phyloP scores from a whole-genome alignment of 352 stramenopile species.

The Globisporangium cystogenes region DNA sequence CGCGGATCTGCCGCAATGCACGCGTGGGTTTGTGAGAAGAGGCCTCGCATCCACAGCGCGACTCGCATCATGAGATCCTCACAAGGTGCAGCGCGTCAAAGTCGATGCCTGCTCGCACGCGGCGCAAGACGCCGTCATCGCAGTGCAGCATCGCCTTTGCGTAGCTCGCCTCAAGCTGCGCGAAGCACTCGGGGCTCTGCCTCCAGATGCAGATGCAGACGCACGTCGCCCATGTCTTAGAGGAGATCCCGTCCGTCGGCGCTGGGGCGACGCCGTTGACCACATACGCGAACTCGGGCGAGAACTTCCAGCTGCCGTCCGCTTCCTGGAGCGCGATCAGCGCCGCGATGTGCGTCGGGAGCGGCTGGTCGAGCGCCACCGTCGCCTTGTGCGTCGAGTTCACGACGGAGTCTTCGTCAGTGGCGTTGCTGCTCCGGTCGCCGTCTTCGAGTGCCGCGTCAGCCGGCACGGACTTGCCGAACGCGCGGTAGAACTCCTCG shows the following conservation, averaged over 20 bases:
- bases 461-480: slow-evolving; percentile 46
- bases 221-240: slow-evolving; percentile 54
- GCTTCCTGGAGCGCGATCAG: slow-evolving; percentile 43
- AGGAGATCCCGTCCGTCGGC: slow-evolving; percentile 37
- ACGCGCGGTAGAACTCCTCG: slow-evolving; percentile 63
- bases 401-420: too few relatives aligned
- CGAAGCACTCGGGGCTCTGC: slow-evolving; percentile 57
- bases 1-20: slow-evolving; percentile 30
- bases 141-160: slow-evolving; percentile 54
- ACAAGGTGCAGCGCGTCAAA: slow-evolving; percentile 34
- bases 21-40: not conserved
- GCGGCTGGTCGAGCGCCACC: slow-evolving; percentile 16
- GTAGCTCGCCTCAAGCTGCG: slow-evolving; percentile 47
- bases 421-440: not conserved
- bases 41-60: not conserved
- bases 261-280: slow-evolving; percentile 36
- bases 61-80: not conserved
- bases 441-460: slow-evolving; percentile 33
- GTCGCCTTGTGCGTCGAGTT: not conserved
- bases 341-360: slow-evolving; percentile 35
- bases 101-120: slow-evolving; percentile 35
- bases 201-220: slow-evolving; percentile 49
- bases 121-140: slow-evolving; percentile 45
- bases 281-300: slow-evolving; percentile 45
- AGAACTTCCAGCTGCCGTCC: slow-evolving; percentile 62